These are phyloP conservation scores for Plasmodium vinckei DNA, from an alignment of 169 alveolate species.

Conservation along the genomic window DNA sequence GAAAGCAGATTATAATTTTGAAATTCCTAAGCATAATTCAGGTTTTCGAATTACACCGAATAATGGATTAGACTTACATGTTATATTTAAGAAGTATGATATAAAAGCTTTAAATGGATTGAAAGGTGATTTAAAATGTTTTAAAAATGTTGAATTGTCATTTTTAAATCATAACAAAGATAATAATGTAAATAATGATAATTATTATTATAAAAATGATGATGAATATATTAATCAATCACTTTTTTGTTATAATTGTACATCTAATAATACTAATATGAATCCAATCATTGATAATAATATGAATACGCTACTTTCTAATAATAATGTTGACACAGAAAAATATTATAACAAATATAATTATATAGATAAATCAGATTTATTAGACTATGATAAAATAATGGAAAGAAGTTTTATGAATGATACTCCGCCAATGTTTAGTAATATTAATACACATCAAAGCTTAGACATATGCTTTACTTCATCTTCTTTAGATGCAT, in stretches of 20 bases:
- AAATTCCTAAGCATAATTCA: slow-evolving; percentile 42
- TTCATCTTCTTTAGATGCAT: slow-evolving; percentile 29
- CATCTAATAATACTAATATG: background rate
- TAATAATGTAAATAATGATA: slow-evolving; percentile 2
- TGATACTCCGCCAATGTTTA: slow-evolving; percentile 57
- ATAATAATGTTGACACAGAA: background rate
- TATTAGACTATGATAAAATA: slow-evolving; percentile 27
- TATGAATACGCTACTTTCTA: background rate
- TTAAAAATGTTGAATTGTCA: slow-evolving; percentile 42
- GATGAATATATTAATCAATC: slow-evolving; percentile 8
- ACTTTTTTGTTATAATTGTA: slow-evolving; percentile 21
- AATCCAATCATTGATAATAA: background rate
- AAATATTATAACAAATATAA: background rate
- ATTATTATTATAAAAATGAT: background rate
- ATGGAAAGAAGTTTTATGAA: slow-evolving; percentile 50
- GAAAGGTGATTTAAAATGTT: slow-evolving; percentile 45
- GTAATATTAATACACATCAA: slow-evolving; percentile 33
- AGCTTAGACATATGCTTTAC: slow-evolving; percentile 21
- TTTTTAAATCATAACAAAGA: slow-evolving; percentile 35
- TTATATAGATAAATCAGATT: background rate
- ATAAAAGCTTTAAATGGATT: slow-evolving; percentile 76
- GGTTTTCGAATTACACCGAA: slow-evolving; percentile 78
- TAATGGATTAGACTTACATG: slow-evolving; percentile 79
- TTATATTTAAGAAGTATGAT: slow-evolving; percentile 79
- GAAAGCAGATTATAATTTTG: slow-evolving; percentile 43